Base-by-base conservation (phyloP, 768 basidiomycete species). In the Rhodotorula sphaerocarpa region DNA sequence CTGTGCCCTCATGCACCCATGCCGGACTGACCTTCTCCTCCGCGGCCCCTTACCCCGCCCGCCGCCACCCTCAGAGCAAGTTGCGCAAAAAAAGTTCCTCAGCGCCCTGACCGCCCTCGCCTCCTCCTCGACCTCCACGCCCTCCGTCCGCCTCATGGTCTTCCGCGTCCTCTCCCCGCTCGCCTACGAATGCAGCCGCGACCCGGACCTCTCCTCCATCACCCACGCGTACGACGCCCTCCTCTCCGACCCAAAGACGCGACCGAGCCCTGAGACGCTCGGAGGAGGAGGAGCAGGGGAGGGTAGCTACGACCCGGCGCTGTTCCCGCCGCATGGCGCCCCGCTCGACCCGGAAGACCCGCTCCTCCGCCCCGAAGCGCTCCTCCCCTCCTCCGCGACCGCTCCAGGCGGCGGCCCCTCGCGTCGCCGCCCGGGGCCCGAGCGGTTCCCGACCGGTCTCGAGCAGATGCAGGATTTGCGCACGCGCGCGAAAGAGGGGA, bases 71-170 rank as follows among this genome's bases (percentile, higher is more conserved):
- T 33, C 48, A 70, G 63, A 63, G 12, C 59, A 69, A 43, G 50
- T 71, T 39, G 68, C 61, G 18, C 43, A 54, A 15, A 67, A 69
- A 33, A 71, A 71, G 61, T 71, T 71, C 61, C 30, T 70, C 20
- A 25, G 43, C 21, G 59, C 60, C 7, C 16, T 69, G 16, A 42
- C 46, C 18, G 63, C 56, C 28, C 53, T 67, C 28, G 53, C 55
- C 25, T 21, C 48, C 23, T 34, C 43, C 23, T 55, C 55, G 30
- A 65, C 65, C 44, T 59, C 57, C 7, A 57, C 67, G 11, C 55
- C 68, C 3, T 27, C 28, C 11, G 66, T 67, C 31, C 57, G 56
- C 16, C 63, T 47, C 14, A 71, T 67, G 68, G 27, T 67, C 9
- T 67, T 52, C 42, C 50, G 63, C 23, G 58, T 67, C 3, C 44